Base-by-base conservation (phyloP, 306 rosid species). In the Cucurbita ficifolia region DNA sequence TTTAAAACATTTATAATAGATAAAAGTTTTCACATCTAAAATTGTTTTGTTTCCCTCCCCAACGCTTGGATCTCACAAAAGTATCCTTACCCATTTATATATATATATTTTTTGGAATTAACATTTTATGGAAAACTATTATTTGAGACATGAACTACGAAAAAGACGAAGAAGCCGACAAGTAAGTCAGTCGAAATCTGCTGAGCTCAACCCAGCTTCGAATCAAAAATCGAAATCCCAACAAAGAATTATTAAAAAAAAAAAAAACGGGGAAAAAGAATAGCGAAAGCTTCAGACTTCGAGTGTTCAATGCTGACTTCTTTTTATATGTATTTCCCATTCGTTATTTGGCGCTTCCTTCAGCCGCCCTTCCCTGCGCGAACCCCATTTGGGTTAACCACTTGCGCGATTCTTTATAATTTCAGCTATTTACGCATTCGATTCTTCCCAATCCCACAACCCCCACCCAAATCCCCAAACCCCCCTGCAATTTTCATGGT, bases 321-420 rank as follows among this genome's bases (percentile, higher is more conserved):
- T 10, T 72, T 52, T 72, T 53, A 18, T 51, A 70, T 33, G 33
- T 53, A 6, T n/a, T 51, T 53, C 53, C 63, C 52, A 53, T 72
- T 72, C 53, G 38, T 4, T 36, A 55, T 73, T 39, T 73, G 76
- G 76, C 76, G 76, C 76, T 73, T 73, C 53, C 22, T 54, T 22
- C 53, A 72, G 76, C 74, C 74, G 74, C 74, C 59, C 74, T 52
- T 14, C 13, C 40, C 59, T 70, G 7, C 59, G 14, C 49, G 51
- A 65, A 19, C 50, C 70, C 52, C 33, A 39, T 40, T 64, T 64
- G 72, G 46, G 33, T 3, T 29, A 2, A 29, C 52, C 33, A 39
- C 19, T 64, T 64, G 72, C 29, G 43, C 59, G 29, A 70, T 49
- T 70, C 59, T 48, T 70, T 65, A 68, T 48, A 68, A 13, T 16